These are phyloP conservation scores for Cladosporium sp. DNA, from an alignment of 2,329 filamentous ascomycete genomes.

Conservation along the genomic window DNA sequence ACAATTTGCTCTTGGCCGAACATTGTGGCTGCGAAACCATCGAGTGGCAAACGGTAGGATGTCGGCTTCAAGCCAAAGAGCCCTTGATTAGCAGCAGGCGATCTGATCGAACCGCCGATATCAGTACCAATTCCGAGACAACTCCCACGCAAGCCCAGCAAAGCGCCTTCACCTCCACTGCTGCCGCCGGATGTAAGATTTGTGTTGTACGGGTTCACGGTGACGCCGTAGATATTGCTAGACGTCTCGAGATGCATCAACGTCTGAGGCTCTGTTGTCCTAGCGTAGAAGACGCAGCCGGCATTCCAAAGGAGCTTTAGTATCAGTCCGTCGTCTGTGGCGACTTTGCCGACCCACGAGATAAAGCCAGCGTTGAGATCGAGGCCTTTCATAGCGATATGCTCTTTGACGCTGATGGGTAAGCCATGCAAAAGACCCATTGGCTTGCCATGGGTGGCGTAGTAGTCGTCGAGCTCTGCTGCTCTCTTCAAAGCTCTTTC, in stretches of 20 bases:
- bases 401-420: slow-evolving; percentile 39
- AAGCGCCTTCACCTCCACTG: slow-evolving; percentile 58
- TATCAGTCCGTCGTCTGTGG: slow-evolving; percentile 51
- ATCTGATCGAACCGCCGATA: slow-evolving; percentile 53
- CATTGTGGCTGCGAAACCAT: slow-evolving; percentile 47
- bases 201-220: slow-evolving; percentile 56
- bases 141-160: slow-evolving; percentile 54
- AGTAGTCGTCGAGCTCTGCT: slow-evolving; percentile 48
- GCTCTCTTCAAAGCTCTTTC: slow-evolving; percentile 41
- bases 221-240: slow-evolving; percentile 54
- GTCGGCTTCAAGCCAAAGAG: slow-evolving; percentile 49
- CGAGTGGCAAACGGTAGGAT: slow-evolving; percentile 30
- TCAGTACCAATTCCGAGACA: slow-evolving; percentile 55
- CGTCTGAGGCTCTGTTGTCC: slow-evolving; percentile 57
- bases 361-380: slow-evolving; percentile 52
- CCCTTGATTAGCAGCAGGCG: slow-evolving; percentile 51
- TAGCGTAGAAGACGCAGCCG: slow-evolving; percentile 54
- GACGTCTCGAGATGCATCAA: slow-evolving; percentile 56
- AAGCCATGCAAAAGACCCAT: slow-evolving; percentile 53
- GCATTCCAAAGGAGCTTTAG: slow-evolving; percentile 50
- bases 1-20: slow-evolving; percentile 49
- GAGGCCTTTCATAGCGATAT: slow-evolving; percentile 51
- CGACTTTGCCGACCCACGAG: slow-evolving; percentile 46
- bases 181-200: slow-evolving; percentile 55
- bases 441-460: slow-evolving; percentile 41